Conservation (phyloP, 78 protist genomes). For the Cavenderia fasciculata region DNA sequence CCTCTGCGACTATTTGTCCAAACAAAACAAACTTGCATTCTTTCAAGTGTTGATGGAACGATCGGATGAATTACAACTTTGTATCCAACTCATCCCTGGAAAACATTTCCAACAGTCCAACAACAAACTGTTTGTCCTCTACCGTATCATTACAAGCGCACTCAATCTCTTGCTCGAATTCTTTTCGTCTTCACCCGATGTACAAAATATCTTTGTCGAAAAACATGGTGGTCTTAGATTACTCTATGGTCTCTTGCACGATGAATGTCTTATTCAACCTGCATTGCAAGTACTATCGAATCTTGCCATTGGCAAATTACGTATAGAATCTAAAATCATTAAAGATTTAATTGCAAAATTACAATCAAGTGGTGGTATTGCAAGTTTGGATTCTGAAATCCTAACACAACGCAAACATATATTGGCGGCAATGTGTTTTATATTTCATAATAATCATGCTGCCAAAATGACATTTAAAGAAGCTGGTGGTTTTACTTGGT, state of each 20-base stretch:
- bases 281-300: slow-evolving; percentile 12
- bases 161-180: slow-evolving; percentile 22
- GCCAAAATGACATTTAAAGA: slow-evolving; percentile 49
- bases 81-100: slow-evolving; percentile 31
- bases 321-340: slow-evolving; percentile 57
- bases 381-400: slow-evolving; percentile 48
- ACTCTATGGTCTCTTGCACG: slow-evolving; percentile 1
- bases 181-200: background rate
- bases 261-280: slow-evolving; percentile 60
- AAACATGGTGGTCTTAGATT: slow-evolving; percentile 6
- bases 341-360: slow-evolving; percentile 32
- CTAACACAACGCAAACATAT: slow-evolving; percentile 64
- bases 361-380: slow-evolving; percentile 32
- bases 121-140: slow-evolving; percentile 27
- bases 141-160: slow-evolving; percentile 14
- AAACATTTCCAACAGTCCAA: background rate
- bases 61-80: slow-evolving; percentile 9
- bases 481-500: slow-evolving; percentile 76
- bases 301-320: slow-evolving; percentile 59
- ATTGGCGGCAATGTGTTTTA: slow-evolving; percentile 66
- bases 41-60: background rate
- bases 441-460: slow-evolving; percentile 64
- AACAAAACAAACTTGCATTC: slow-evolving; percentile 14
- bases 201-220: slow-evolving; percentile 42
- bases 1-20: background rate